phyloP scores from a whole-genome alignment of 768 basidiomycete genomes.

The Lactifluus subvellereus region DNA sequence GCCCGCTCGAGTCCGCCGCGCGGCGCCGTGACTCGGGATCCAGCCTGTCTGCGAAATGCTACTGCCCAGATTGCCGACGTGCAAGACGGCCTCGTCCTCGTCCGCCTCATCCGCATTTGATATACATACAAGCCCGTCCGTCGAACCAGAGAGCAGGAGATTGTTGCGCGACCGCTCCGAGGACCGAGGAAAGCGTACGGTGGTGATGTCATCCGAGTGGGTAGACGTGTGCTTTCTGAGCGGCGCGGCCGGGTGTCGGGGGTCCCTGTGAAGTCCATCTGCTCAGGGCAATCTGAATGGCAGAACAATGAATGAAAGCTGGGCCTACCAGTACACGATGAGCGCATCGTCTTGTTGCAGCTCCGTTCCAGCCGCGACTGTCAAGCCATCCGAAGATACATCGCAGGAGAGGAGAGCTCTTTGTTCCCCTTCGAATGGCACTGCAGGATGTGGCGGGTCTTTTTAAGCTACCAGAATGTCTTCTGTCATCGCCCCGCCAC shows the following conservation, averaged over 20 bases:
- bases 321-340: conserved; percentile 72
- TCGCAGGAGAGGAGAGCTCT: conserved; percentile 60
- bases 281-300: background rate
- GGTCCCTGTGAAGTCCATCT: conserved; percentile 56
- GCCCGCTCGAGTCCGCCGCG: conserved; percentile 27
- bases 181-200: conserved; percentile 44
- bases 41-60: conserved; percentile 75
- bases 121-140: conserved; percentile 75
- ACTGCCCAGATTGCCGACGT: conserved; percentile 83
- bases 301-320: conserved; percentile 1
- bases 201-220: conserved; percentile 91
- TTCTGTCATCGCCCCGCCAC: background rate
- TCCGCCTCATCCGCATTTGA: conserved; percentile 71
- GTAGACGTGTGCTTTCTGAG: conserved; percentile 76
- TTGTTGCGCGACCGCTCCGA: background rate
- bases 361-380: conserved; percentile 80
- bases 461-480: conserved; percentile 37
- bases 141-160: conserved; percentile 70
- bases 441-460: conserved; percentile 31
- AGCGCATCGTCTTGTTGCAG: conserved; percentile 75
- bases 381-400: conserved; percentile 60
- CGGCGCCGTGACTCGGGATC: conserved; percentile 35
- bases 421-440: conserved; percentile 42
- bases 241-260: conserved; percentile 65
- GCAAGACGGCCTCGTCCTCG: conserved; percentile 79